Percentiles rank a stretch among this genome's conserved stretches.
Conservation (phyloP, 495 filamentous ascomycete genomes). For the Lasiosphaeris hirsuta region DNA sequence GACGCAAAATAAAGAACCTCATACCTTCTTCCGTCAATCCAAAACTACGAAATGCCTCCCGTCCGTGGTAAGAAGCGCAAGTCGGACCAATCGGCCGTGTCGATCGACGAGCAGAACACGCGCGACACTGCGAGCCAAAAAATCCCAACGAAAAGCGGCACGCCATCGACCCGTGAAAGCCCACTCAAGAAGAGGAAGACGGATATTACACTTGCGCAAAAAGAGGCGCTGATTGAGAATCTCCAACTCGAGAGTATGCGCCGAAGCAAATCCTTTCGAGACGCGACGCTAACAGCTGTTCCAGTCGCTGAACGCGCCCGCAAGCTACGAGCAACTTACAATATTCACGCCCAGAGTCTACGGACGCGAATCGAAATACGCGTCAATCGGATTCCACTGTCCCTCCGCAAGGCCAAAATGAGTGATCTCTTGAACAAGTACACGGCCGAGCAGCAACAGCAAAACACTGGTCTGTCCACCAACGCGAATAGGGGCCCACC, state of each 20-base stretch:
- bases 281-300: constrained; percentile 18
- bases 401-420: constrained; percentile 77
- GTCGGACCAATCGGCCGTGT: constrained; percentile 46
- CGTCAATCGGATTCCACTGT: constrained; percentile 84
- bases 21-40: neutral
- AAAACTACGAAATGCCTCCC: constrained; percentile 49
- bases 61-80: constrained; percentile 56
- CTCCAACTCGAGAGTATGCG: constrained; percentile 80
- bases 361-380: constrained; percentile 87
- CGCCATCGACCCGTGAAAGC: constrained; percentile 48
- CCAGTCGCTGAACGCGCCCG: constrained; percentile 88
- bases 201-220: constrained; percentile 72
- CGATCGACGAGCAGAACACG: constrained; percentile 29
- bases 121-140: constrained; percentile 32
- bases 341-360: constrained; percentile 78
- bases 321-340: constrained; percentile 87
- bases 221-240: constrained; percentile 88
- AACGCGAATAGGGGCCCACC: constrained; percentile 21
- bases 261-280: neutral
- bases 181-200: constrained; percentile 57
- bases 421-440: constrained; percentile 65
- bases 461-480: constrained; percentile 3
- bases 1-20: neutral
- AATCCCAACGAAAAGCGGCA: constrained; percentile 39
- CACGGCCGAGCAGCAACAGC: constrained; percentile 24